These are phyloP conservation scores for Melampsora larici-populina DNA, from an alignment of 1,284 basidiomycete genomes.

Conservation along the genomic window DNA sequence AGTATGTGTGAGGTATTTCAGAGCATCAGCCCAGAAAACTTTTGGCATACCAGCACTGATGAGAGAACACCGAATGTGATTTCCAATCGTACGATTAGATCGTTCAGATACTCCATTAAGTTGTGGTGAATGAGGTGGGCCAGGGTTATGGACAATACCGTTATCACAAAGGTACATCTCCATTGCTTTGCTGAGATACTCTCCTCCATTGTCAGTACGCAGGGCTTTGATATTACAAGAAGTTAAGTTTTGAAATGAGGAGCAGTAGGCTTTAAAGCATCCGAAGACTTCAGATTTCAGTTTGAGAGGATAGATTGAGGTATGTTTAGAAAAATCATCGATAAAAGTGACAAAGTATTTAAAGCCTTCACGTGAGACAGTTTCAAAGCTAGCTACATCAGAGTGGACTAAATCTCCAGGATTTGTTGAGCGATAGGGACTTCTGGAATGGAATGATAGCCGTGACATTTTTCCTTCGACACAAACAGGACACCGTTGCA, in stretches of 20 bases:
- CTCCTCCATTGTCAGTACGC: constrained; percentile 52
- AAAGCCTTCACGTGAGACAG: constrained; percentile 2
- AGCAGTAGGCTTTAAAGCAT: constrained; percentile 52
- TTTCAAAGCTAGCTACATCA: too few species aligned
- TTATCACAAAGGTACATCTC: constrained; percentile 47
- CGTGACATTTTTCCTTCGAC: constrained; percentile 7
- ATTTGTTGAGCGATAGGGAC: not conserved
- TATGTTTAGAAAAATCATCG: too few species aligned
- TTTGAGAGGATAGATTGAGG: constrained; percentile 11
- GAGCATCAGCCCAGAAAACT: constrained; percentile 17
- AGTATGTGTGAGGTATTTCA: not conserved
- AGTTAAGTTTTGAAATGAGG: constrained; percentile 48
- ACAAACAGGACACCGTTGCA: constrained; percentile 7
- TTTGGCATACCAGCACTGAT: not conserved
- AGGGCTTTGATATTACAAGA: constrained; percentile 51
- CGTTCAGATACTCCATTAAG: constrained; percentile 53
- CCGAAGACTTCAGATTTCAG: constrained; percentile 7
- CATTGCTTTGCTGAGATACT: constrained; percentile 50
- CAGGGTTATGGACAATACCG: constrained; percentile 53
- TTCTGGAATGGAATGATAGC: not conserved
- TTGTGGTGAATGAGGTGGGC: constrained; percentile 54
- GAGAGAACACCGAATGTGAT: not conserved
- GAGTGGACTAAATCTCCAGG: too few species aligned
- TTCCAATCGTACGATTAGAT: constrained; percentile 47
- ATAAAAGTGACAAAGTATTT: too few species aligned